These are phyloP conservation scores for Nicotiana tomentosiformis DNA, from an alignment of 257 asterid genomes.

Conservation along the genomic window DNA sequence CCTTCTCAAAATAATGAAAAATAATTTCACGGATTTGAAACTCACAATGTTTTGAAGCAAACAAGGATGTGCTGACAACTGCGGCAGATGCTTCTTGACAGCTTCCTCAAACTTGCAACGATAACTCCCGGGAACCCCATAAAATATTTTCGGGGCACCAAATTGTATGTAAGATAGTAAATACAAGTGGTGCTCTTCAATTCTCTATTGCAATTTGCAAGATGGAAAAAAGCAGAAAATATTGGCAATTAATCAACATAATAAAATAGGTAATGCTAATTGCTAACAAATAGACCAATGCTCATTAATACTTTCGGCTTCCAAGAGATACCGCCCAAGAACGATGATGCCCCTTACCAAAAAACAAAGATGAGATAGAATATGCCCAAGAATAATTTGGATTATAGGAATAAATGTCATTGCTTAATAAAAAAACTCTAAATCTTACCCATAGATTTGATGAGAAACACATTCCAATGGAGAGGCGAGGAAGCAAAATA, in stretches of 20 bases:
- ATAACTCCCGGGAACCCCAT: conserved; percentile 65
- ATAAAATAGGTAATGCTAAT: background rate
- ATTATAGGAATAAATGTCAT: background rate
- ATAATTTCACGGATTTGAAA: conserved; percentile 9
- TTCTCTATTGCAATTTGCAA: conserved; percentile 44
- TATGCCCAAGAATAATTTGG: background rate
- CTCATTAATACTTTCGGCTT: background rate
- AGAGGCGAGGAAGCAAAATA: conserved; percentile 42
- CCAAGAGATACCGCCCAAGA: background rate
- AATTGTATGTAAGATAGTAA: conserved; percentile 63
- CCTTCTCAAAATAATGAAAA: background rate
- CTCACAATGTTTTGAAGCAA: conserved; percentile 61
- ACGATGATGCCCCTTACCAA: background rate
- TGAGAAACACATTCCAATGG: conserved; percentile 81
- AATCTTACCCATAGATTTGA: conserved; percentile 75
- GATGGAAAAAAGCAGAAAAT: conserved; percentile 25
- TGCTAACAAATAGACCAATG: background rate
- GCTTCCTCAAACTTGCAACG: conserved; percentile 54
- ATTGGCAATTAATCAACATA: conserved; percentile 15
- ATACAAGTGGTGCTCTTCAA: conserved; percentile 74
- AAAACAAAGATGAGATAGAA: background rate
- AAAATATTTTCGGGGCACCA: conserved; percentile 68
- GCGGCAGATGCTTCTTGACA: conserved; percentile 49
- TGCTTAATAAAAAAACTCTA: background rate
- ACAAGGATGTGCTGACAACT: conserved; percentile 44